Evolutionary conservation across 352 stramenopile species (phyloP), one percentile per base, ranked within the genome.

Genomic region (Phytopythium montanum): DNA sequence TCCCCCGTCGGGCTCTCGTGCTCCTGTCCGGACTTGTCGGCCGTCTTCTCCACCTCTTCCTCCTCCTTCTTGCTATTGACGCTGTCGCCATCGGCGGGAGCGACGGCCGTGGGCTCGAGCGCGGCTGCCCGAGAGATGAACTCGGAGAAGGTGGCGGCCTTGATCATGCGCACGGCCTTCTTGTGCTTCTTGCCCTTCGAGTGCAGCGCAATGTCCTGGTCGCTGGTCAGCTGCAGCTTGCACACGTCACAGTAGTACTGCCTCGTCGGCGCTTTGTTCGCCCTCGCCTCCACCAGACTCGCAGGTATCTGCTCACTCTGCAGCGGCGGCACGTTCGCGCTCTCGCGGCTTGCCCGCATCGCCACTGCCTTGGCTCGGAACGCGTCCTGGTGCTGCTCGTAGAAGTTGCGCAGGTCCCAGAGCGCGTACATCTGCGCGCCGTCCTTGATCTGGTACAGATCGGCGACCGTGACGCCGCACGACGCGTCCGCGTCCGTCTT

Each of bases 121-220:
- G 64, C 26, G 13, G 59, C 65, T 3, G 63, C 60, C 60, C 73
- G 72, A 9, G 61, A 51, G 5, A 79, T 65, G 29, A 83, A 71
- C 62, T 85, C 76, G 25, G 80, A 86, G 28, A 88, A 70, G 10
- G 81, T 85, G 3, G 69, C 68, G 0, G 78, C 72, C 23, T 73
- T 71, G 25, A 78, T 61, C 28, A 68, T 62, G 48, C 81, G 77
- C 45, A 89, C 38, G 54, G 87, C 79, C 54, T 89, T 90, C 70
- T 95, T 92, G 76, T 95, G 86, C 39, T 85, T 87, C 64, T 91
- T 91, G 44, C 86, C 86, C 56, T 90, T 88, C 45, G 65, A 68
- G 64, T 95, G 86, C 38, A 92, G 62, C 41, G 69, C 79, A 0
- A 89, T 69, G 63, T 95, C 85, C 59, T 90, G 70, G 46, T 90